Evolutionary conservation across 768 basidiomycete genomes (phyloP).

Genomic region (Suillus bovinus): DNA sequence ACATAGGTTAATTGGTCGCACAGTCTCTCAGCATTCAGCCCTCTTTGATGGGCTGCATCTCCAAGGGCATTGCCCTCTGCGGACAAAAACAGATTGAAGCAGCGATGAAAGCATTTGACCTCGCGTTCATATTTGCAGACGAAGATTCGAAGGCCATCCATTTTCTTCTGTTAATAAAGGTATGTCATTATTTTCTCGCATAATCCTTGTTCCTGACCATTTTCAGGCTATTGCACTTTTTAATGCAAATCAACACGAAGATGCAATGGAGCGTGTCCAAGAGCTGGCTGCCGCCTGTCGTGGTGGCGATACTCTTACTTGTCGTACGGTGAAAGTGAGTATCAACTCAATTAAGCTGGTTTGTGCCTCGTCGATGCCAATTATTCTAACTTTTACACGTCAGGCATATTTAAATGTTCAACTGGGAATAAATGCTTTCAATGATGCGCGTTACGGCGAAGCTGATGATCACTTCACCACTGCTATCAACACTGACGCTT

Average conservation of each 20-base stretch:
- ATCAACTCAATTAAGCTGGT: not conserved
- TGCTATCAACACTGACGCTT: not conserved
- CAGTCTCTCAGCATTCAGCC: not conserved
- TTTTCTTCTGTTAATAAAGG: not conserved
- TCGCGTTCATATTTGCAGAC: not conserved
- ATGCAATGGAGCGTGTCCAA: not conserved
- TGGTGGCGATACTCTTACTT: not conserved
- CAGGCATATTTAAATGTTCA: not conserved
- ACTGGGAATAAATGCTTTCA: not conserved
- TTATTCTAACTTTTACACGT: not conserved
- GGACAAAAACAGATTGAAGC: not conserved
- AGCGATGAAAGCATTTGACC: not conserved
- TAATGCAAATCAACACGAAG: not conserved
- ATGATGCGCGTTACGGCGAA: not conserved
- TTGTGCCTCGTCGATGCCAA: not conserved
- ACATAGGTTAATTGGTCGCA: not conserved
- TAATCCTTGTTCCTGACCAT: not conserved
- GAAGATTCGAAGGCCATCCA: not conserved
- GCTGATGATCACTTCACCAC: not conserved
- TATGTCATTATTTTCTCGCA: not conserved
- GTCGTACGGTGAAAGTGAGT: not conserved
- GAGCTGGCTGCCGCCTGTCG: not conserved
- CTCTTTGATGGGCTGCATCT: not conserved
- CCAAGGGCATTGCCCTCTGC: conserved; percentile 2
- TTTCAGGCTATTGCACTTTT: not conserved